Conservation (phyloP, 2,329 filamentous ascomycete genomes). For the Penicillium digitatum region DNA sequence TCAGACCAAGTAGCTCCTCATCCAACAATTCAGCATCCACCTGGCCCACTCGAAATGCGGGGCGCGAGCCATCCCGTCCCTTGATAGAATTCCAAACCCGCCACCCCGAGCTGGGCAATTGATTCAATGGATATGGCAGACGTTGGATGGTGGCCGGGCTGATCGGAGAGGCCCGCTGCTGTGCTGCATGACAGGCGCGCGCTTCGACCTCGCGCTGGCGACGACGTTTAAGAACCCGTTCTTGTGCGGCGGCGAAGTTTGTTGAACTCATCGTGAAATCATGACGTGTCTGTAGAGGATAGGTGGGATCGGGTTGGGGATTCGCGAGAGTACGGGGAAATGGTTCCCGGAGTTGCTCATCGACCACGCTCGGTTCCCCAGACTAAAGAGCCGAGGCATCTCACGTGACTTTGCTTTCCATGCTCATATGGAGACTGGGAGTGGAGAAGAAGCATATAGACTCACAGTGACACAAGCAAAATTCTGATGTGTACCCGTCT, state of each 20-base stretch:
- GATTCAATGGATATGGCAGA: slow-evolving; percentile 61
- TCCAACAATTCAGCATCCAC: slow-evolving; percentile 94
- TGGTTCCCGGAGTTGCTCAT: slow-evolving; percentile 9
- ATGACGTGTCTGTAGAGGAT: slow-evolving; percentile 25
- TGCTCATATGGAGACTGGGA: not conserved
- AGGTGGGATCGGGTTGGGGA: not conserved
- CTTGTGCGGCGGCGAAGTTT: slow-evolving; percentile 84
- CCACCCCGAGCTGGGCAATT: slow-evolving; percentile 45
- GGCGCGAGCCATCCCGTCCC: slow-evolving; percentile 72
- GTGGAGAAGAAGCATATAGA: not conserved
- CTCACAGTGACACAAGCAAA: too few species aligned
- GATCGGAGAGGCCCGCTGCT: slow-evolving; percentile 46
- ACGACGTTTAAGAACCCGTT: slow-evolving; percentile 77
- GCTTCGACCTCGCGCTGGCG: slow-evolving; percentile 67
- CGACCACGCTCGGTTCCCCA: slow-evolving; percentile 15
- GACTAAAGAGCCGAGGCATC: slow-evolving; percentile 20
- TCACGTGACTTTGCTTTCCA: slow-evolving; percentile 12
- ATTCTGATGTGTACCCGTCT: not conserved
- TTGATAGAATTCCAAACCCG: slow-evolving; percentile 65
- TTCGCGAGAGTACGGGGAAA: not conserved
- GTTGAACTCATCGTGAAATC: slow-evolving; percentile 51
- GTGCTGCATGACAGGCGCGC: slow-evolving; percentile 51
- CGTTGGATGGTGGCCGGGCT: slow-evolving; percentile 54
- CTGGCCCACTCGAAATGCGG: slow-evolving; percentile 89
- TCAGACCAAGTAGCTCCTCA: slow-evolving; percentile 80